A percentile compares a stretch with the other conserved stretches of the same genome.
phyloP scores from a whole-genome alignment of 345 rosid genomes.

The Passiflora organensis region DNA sequence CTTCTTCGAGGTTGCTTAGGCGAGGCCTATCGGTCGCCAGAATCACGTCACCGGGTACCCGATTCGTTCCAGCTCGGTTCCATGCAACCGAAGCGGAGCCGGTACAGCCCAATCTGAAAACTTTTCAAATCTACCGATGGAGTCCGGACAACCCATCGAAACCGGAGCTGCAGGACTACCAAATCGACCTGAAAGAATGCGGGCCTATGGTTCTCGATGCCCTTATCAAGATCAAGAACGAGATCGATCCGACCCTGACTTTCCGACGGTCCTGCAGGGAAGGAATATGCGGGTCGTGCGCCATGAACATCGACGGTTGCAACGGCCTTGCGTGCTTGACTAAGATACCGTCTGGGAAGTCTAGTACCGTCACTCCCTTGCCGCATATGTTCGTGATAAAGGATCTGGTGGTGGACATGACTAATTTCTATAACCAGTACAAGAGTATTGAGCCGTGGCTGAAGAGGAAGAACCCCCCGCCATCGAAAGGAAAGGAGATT shows the following conservation, averaged over 20 bases:
- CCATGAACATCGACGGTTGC: constrained; percentile 95
- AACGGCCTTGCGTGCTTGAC: constrained; percentile 92
- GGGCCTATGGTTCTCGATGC: constrained; percentile 98
- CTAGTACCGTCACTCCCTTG: constrained; percentile 58
- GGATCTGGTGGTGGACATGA: constrained; percentile 95
- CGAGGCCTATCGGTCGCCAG: constrained; percentile 9
- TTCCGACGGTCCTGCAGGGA: constrained; percentile 96
- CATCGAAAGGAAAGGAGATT: constrained; percentile 69
- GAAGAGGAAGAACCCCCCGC: constrained; percentile 77
- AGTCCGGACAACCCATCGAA: constrained; percentile 72
- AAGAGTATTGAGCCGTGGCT: constrained; percentile 99
- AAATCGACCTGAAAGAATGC: constrained; percentile 78
- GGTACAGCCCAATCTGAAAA: constrained; percentile 42
- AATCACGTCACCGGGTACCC: constrained; percentile 14
- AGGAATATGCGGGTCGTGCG: constrained; percentile 94
- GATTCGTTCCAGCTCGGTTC: constrained; percentile 35
- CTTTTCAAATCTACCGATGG: constrained; percentile 94
- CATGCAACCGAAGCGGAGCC: constrained; percentile 50
- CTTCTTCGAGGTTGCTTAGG: constrained; percentile 13
- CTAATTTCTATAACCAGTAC: constrained; percentile 91
- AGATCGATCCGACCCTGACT: constrained; percentile 85
- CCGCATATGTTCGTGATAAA: constrained; percentile 97
- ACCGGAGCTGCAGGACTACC: constrained; percentile 60
- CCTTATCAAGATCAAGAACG: constrained; percentile 92
- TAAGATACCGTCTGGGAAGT: constrained; percentile 46